Conservation (phyloP, 441 rosid genomes). For the Lepidium campestre region DNA sequence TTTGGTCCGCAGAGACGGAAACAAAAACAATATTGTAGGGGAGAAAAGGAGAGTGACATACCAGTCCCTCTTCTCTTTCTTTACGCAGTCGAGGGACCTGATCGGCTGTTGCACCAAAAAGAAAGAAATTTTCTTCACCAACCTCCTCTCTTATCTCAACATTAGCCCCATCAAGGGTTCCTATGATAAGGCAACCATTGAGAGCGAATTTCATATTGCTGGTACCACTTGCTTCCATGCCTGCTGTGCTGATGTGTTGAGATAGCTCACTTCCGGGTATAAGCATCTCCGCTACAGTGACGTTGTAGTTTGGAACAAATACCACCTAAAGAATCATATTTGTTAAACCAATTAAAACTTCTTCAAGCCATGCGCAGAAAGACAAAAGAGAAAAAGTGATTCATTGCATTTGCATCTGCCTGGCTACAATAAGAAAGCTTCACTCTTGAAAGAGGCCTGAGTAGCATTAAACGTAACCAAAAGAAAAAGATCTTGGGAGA, state of each 20-base stretch:
- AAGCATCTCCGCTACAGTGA: constrained; percentile 85
- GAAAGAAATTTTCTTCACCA: constrained; percentile 86
- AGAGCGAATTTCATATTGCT: constrained; percentile 97
- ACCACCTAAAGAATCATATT: constrained; percentile 52
- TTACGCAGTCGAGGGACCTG: constrained; percentile 74
- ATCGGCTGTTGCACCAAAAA: constrained; percentile 85
- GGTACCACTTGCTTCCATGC: constrained; percentile 99
- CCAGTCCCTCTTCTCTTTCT: constrained; percentile 84
- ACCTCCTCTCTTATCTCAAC: constrained; percentile 94
- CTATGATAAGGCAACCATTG: constrained; percentile 92
- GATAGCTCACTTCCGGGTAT: constrained; percentile 97
- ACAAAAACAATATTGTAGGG: neutral
- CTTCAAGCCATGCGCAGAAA: neutral
- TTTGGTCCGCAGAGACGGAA: neutral
- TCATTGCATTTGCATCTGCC: neutral
- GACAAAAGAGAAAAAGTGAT: neutral
- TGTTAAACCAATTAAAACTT: neutral
- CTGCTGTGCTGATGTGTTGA: constrained; percentile 96
- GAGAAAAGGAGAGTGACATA: constrained; percentile 20
- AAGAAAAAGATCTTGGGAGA: constrained; percentile 6
- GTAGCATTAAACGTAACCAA: neutral
- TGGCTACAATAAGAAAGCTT: neutral
- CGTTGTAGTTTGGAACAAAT: constrained; percentile 94
- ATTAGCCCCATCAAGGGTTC: constrained; percentile 95
- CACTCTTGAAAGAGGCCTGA: neutral